Base-by-base conservation (phyloP, 2,329 filamentous ascomycete genomes). In the Arthroderma sp. region DNA sequence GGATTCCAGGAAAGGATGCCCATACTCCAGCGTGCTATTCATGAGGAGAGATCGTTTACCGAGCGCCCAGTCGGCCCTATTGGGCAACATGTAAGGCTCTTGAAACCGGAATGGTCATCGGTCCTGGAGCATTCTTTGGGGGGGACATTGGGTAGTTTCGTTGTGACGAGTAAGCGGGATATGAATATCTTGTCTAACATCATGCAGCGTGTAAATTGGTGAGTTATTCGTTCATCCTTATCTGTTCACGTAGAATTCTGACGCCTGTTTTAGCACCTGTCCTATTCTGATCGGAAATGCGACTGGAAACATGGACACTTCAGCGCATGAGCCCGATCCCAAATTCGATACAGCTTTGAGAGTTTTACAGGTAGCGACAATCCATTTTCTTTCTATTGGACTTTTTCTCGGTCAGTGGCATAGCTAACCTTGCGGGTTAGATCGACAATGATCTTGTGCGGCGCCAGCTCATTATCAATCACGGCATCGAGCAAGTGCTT, bases 31-130 rank as follows among this genome's bases (percentile, higher is more conserved):
- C 70, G 65, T 43, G 73, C 73, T n/a, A 84, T 96, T 49, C 71
- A 77, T 4, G 66, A 69, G n/a, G 85, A 94, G 46, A 61, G 50
- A 2, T 71, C 78, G 0, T 96, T 93, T 57, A 67, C 70, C 27
- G 67, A 75, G 37, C 80, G 74, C 49, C 91, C 91, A 2, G 70
- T 96, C 31, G 91, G 91, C 0, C 91, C 91, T 0, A 69, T 96
- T 9, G 91, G 88, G 29, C 69, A 78, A 27, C 76, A 91, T 55
- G 73, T 98, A 42, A 80, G 78, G 52, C 68, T 98, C 27, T 67
- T 78, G 32, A 80, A 89, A 52, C 82, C 85, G 1, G 73, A 85
- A 53, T 98, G 91, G 91, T 83, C 81, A 1, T 74, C 77, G 0
- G 78, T 94, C 37, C 62, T 98, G 9, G 91, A 98, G 59, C 82